phyloP scores from a whole-genome alignment of 768 basidiomycete genomes.

The Amanita exitialis region DNA sequence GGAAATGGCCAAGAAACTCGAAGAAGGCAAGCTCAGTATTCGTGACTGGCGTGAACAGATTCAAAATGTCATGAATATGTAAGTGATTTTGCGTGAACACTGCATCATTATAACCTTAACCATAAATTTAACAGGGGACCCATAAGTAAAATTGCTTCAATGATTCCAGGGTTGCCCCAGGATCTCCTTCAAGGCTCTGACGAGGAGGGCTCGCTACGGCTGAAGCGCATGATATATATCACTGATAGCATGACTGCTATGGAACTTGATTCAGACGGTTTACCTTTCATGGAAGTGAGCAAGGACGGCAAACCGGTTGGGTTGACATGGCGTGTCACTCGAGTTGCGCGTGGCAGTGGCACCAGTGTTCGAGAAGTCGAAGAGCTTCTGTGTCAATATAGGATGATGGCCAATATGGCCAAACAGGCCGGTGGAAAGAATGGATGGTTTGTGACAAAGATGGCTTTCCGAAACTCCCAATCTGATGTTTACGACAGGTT shows the following conservation, averaged over 20 bases:
- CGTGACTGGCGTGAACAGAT: conserved; percentile 98
- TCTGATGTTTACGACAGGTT: conserved; percentile 36
- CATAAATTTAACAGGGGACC: conserved; percentile 64
- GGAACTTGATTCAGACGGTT: conserved; percentile 94
- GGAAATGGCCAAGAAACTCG: conserved; percentile 95
- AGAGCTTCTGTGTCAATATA: conserved; percentile 90
- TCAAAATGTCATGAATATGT: conserved; percentile 97
- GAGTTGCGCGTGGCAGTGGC: conserved; percentile 90
- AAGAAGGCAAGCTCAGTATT: conserved; percentile 94
- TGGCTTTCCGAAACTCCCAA: not conserved
- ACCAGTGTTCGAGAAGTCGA: conserved; percentile 97
- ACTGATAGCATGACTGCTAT: conserved; percentile 93
- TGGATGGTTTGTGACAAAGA: conserved; percentile 53
- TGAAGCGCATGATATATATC: conserved; percentile 98
- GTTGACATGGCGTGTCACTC: conserved; percentile 83
- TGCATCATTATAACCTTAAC: conserved; percentile 3
- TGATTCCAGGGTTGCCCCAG: conserved; percentile 96
- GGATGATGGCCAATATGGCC: conserved; percentile 99
- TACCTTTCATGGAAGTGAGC: conserved; percentile 76
- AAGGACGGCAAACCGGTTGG: conserved; percentile 78
- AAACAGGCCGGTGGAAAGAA: conserved; percentile 97
- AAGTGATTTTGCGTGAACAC: conserved; percentile 16
- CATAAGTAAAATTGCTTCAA: conserved; percentile 94
- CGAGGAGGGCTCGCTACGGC: conserved; percentile 80
- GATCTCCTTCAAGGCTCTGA: conserved; percentile 87